phyloP scores from a whole-genome alignment of 768 basidiomycete genomes.

The Paxillus involutus region DNA sequence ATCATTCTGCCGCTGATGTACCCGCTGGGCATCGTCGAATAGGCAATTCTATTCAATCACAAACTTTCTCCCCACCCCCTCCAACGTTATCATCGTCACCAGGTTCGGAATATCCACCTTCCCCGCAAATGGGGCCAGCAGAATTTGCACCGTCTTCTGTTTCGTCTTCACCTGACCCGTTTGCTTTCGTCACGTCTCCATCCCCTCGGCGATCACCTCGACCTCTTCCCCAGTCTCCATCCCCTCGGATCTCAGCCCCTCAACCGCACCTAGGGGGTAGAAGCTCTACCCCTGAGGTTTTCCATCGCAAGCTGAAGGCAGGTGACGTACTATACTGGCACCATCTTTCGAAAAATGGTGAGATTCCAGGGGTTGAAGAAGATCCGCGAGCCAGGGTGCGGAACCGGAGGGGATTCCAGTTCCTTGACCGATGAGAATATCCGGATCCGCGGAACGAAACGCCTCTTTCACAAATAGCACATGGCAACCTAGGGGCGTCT shows the following conservation, averaged over 20 bases:
- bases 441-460: conserved; percentile 9
- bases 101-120: conserved; percentile 20
- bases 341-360: conserved; percentile 67
- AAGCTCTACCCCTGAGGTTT: conserved; percentile 19
- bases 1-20: conserved; percentile 20
- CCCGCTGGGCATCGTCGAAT: conserved; percentile 28
- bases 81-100: conserved; percentile 15
- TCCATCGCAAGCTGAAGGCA: conserved; percentile 42
- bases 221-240: conserved; percentile 12
- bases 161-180: conserved; percentile 25
- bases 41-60: conserved; percentile 9
- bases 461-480: conserved; percentile 10
- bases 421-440: conserved; percentile 29
- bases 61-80: conserved; percentile 22
- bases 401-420: conserved; percentile 6
- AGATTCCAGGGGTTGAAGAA: conserved; percentile 68
- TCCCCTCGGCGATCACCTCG: conserved; percentile 25
- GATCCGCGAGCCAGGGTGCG: conserved; percentile 51
- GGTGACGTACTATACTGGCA: conserved; percentile 78
- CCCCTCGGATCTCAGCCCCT: conserved; percentile 8
- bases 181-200: conserved; percentile 12
- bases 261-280: conserved; percentile 11
- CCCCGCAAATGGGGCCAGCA: conserved; percentile 21
- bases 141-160: conserved; percentile 22
- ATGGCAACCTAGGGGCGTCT: background rate